Percentiles rank a stretch among this genome's conserved stretches.
Conservation (phyloP, 2,329 filamentous ascomycete genomes). For the Dactylellina haptotyla region DNA sequence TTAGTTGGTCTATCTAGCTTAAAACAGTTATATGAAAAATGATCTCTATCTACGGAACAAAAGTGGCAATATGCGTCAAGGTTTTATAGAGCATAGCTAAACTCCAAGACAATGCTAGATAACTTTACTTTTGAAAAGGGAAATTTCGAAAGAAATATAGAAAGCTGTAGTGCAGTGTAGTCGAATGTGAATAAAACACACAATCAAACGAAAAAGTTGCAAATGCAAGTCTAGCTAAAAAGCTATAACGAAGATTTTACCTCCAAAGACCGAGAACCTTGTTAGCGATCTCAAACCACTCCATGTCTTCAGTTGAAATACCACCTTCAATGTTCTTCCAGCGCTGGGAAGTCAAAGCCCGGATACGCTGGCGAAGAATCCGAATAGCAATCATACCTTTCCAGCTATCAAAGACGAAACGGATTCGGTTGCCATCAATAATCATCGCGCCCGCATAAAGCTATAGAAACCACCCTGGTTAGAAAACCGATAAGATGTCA, state of each 20-base stretch:
- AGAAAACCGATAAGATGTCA: background rate
- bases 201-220: no score
- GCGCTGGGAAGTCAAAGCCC: conserved; percentile 19
- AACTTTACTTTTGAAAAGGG: no score
- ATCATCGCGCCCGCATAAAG: conserved; percentile 82
- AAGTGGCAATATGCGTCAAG: no score
- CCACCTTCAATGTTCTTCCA: conserved; percentile 39
- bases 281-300: conserved; percentile 48
- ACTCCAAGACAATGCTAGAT: background rate
- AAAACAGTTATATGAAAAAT: no score
- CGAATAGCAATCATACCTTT: conserved; percentile 91
- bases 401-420: conserved; percentile 87
- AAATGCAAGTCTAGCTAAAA: no score
- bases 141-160: no score
- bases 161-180: no score
- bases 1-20: no score
- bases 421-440: conserved; percentile 85
- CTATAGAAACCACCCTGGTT: conserved; percentile 61
- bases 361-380: conserved; percentile 70
- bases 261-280: conserved; percentile 35
- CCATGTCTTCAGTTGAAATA: conserved; percentile 27
- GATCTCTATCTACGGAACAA: background rate
- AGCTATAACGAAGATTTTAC: conserved; percentile 9
- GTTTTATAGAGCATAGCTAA: no score
- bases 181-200: no score